A percentile compares a stretch with the other conserved stretches of the same genome.
These are phyloP conservation scores for Macrotyloma uniflorum DNA, from an alignment of 306 rosid species.

Conservation along the genomic window DNA sequence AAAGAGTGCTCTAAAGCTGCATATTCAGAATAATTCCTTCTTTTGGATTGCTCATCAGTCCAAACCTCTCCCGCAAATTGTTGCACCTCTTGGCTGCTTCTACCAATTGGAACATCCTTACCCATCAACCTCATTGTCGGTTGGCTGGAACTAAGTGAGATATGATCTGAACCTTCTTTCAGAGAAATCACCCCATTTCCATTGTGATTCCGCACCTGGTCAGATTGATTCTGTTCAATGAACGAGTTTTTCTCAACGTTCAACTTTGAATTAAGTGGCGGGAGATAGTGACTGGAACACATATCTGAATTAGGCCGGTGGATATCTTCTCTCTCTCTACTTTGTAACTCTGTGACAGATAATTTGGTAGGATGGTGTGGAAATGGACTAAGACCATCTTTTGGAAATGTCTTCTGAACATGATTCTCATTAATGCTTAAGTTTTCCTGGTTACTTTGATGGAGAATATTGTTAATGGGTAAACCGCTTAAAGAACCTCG, in stretches of 20 bases:
- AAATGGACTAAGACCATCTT: conserved; percentile 51
- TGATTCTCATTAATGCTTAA: conserved; percentile 49
- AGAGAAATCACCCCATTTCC: conserved; percentile 42
- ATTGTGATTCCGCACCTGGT: conserved; percentile 49
- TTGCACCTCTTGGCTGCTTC: conserved; percentile 64
- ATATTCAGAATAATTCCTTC: conserved; percentile 49
- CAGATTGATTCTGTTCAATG: conserved; percentile 54
- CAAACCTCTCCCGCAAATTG: conserved; percentile 59
- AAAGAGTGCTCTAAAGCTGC: conserved; percentile 44
- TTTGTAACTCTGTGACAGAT: conserved; percentile 55
- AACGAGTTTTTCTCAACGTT: conserved; percentile 39
- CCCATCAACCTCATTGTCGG: conserved; percentile 99
- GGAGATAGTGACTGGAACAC: conserved; percentile 45
- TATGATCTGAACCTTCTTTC: conserved; percentile 55
- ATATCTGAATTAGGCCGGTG: conserved; percentile 49
- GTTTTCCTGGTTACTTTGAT: conserved; percentile 49
- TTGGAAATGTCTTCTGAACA: conserved; percentile 53
- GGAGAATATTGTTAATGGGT: conserved; percentile 42
- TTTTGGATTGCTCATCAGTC: conserved; percentile 62
- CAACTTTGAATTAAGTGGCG: conserved; percentile 51
- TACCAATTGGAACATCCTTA: conserved; percentile 93
- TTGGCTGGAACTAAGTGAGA: conserved; percentile 52
- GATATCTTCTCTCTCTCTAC: conserved; percentile 55
- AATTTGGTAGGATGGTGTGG: conserved; percentile 68
- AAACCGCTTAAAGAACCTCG: conserved; percentile 52